These are phyloP conservation scores for Zygosaccharomyces sapae DNA, from an alignment of 1,139 yeast genomes.

Conservation along the genomic window DNA sequence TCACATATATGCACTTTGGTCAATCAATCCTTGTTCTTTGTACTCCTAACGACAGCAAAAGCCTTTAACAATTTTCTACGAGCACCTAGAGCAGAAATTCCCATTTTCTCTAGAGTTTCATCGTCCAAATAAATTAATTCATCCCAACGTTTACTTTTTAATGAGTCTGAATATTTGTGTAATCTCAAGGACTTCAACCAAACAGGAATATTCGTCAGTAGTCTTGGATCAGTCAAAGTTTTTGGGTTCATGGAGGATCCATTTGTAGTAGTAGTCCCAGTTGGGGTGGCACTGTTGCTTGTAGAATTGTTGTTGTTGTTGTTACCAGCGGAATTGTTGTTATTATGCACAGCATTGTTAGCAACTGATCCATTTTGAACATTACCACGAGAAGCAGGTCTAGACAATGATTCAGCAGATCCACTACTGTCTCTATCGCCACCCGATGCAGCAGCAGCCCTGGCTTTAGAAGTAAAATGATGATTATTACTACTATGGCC, in stretches of 20 bases:
- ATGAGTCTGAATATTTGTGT: constrained; percentile 87
- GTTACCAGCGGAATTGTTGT: constrained; percentile 16
- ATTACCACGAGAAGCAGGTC: constrained; percentile 6
- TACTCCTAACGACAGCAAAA: constrained; percentile 70
- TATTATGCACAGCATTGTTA: constrained; percentile 2
- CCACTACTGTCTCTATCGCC: constrained; percentile 7
- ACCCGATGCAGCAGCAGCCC: constrained; percentile 6
- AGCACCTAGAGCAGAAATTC: constrained; percentile 93
- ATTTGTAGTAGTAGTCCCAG: constrained; percentile 2
- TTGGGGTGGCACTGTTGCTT: constrained; percentile 10
- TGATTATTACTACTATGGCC: constrained; percentile 2
- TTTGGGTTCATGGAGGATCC: constrained; percentile 52
- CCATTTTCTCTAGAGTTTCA: constrained; percentile 63
- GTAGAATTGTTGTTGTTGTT: constrained; percentile 8
- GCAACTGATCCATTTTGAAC: background rate
- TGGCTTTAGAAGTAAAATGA: constrained; percentile 3
- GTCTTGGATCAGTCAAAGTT: constrained; percentile 59
- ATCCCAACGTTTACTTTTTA: constrained; percentile 73
- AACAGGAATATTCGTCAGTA: constrained; percentile 76
- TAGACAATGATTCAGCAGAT: constrained; percentile 6
- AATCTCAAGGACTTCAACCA: constrained; percentile 88
- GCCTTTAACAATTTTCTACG: constrained; percentile 88
- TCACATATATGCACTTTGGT: constrained; percentile 25
- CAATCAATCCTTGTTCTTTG: constrained; percentile 38
- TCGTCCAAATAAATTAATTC: constrained; percentile 71